Evolutionary conservation across 2,329 filamentous ascomycete genomes (phyloP), one percentile per base, ranked within the genome.

Genomic region (Fusarium keratoplasticum): DNA sequence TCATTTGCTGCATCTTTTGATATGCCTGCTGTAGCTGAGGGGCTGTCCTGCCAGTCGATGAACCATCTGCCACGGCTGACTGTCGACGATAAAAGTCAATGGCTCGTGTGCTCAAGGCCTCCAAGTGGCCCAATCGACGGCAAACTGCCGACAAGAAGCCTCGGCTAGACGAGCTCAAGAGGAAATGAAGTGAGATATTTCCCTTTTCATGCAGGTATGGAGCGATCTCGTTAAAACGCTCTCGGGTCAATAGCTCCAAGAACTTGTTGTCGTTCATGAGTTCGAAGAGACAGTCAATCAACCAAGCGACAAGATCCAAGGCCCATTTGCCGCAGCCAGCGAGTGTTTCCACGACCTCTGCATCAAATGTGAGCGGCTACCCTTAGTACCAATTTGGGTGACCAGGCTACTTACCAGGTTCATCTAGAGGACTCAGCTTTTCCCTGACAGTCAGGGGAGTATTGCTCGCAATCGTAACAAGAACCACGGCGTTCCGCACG

Each of bases 301-400:
- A 80, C 89, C 90, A 92, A 3, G 88, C 86, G 54, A 92, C 82
- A 16, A 97, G 85, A 69, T 96, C 92, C 38, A 95, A 86, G 1
- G 90, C 90, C 95, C 95, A 98, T 78, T 89, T 92, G 5, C 93
- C 90, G 64, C 95, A 93, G 25, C 94, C 94, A 6, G 92, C 89
- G 13, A 97, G 85, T 52, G 92, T 89, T 44, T 91, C 89, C 3
- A 96, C 89, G 14, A 94, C 90, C 79, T 96, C 94, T 91, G 62
- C 14, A 67, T 3, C 9, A 9, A 6, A 2, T 42, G 59, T 80
- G 4, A 77, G 64, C 31, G 58, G 29, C 8, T 10, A 14, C 4
- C n/a, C 25, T 9, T 3, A 18, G 29, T 8, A 18, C 6, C 13
- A 20, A 16, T 4, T 16, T 20, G 14, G 35, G 11, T 66, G 11